Percentiles rank a stretch among this genome's conserved stretches.
Evolutionary conservation across 257 asterid genomes (phyloP).

Genomic region (Paulownia fortunei): DNA sequence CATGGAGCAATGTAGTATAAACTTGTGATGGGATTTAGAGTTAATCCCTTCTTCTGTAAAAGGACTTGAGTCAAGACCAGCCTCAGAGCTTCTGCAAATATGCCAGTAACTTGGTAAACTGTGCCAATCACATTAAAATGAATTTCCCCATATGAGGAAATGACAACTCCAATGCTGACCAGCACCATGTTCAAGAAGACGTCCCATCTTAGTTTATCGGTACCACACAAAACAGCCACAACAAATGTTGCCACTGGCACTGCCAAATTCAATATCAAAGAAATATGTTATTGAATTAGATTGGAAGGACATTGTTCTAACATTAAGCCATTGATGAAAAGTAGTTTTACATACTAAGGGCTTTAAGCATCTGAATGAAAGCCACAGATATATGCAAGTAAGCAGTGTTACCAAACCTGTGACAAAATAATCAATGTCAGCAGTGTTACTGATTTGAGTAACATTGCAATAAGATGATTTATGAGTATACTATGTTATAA

Average conservation of each 20-base stretch:
- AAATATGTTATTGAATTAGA: not conserved
- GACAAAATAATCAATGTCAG: conserved; percentile 4
- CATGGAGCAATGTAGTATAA: too few species aligned
- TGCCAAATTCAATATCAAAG: conserved; percentile 33
- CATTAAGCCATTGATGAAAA: not conserved
- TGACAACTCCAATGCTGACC: conserved; percentile 80
- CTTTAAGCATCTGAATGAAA: conserved; percentile 92
- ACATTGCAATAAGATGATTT: conserved; percentile 11
- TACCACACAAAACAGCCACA: conserved; percentile 79
- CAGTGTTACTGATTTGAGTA: not conserved
- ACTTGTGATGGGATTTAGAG: conserved; percentile 80
- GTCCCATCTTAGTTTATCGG: conserved; percentile 78
- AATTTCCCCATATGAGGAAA: conserved; percentile 84
- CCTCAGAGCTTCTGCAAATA: conserved; percentile 81
- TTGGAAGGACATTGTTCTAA: not conserved
- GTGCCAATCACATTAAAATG: conserved; percentile 79
- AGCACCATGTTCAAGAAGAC: conserved; percentile 75
- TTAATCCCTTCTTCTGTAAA: conserved; percentile 79
- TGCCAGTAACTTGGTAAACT: conserved; percentile 83
- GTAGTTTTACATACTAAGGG: conserved; percentile 63
- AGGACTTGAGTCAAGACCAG: conserved; percentile 88
- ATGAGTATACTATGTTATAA: not conserved
- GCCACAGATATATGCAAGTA: conserved; percentile 82
- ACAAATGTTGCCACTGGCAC: conserved; percentile 90
- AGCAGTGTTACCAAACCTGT: conserved; percentile 91